Percentiles rank a stretch among this genome's conserved stretches.
Conservation (phyloP, 352 stramenopile genomes). For the Phytophthora sansomeana region DNA sequence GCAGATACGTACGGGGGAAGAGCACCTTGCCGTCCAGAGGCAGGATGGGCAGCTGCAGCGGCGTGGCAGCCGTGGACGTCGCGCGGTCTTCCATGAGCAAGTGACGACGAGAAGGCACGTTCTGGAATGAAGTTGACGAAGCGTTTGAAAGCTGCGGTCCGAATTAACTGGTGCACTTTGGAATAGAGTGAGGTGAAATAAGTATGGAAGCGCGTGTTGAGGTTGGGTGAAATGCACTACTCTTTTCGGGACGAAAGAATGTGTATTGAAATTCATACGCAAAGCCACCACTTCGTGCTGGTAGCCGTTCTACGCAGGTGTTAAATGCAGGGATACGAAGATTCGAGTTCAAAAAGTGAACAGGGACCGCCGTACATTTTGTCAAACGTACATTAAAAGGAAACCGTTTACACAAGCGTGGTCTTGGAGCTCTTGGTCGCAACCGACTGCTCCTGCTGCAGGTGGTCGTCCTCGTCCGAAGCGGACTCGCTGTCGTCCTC, state of each 20-base stretch:
- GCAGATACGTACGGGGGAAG: conserved; percentile 80
- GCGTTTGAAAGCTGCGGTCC: conserved; percentile 9
- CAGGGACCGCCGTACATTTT: conserved; percentile 33
- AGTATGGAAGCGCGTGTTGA: background rate
- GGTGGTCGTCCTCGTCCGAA: conserved; percentile 29
- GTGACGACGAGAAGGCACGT: conserved; percentile 9
- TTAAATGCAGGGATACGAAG: conserved; percentile 26
- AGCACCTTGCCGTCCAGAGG: conserved; percentile 76
- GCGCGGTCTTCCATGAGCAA: conserved; percentile 30
- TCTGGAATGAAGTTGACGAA: conserved; percentile 39
- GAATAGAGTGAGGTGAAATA: background rate
- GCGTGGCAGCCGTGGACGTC: conserved; percentile 26
- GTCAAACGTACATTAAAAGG: conserved; percentile 37
- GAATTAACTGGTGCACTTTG: conserved; percentile 12
- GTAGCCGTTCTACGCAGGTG: conserved; percentile 20
- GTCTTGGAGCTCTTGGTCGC: conserved; percentile 28
- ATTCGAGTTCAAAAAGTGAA: conserved; percentile 11
- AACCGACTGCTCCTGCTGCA: conserved; percentile 9
- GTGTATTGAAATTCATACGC: conserved; percentile 22
- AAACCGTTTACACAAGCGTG: conserved; percentile 18
- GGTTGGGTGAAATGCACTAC: conserved; percentile 3
- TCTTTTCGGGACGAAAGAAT: background rate
- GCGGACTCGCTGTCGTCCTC: conserved; percentile 24
- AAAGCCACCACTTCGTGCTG: conserved; percentile 25
- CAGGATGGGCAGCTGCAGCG: conserved; percentile 67